Conservation (phyloP, 2,329 filamentous ascomycete species). For the Colletotrichum melonis region DNA sequence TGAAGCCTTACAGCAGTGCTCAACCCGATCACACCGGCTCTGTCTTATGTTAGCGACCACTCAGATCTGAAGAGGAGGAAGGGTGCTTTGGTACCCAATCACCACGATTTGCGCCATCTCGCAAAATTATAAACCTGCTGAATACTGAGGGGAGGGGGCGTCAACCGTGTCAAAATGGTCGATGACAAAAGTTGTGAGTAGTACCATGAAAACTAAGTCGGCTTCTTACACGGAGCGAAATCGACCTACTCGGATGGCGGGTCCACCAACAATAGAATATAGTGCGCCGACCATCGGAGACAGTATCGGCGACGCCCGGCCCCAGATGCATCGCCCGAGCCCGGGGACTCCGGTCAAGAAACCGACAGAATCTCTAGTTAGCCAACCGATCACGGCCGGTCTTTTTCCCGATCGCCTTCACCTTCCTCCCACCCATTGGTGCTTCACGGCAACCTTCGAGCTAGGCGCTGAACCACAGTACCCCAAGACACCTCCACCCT, state of each 20-base stretch:
- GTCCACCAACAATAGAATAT: neutral
- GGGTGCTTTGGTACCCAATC: slow-evolving; percentile 22
- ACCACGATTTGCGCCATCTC: slow-evolving; percentile 29
- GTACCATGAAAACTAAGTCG: neutral
- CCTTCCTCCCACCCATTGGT: neutral
- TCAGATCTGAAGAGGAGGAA: neutral
- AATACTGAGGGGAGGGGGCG: neutral
- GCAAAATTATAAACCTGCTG: neutral
- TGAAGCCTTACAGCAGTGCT: slow-evolving; percentile 60
- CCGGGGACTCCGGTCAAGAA: neutral
- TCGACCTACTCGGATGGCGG: neutral
- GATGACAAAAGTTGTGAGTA: neutral
- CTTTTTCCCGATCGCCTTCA: neutral
- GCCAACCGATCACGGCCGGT: slow-evolving; percentile 13
- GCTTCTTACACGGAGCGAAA: neutral
- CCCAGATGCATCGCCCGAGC: neutral
- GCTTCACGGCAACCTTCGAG: neutral
- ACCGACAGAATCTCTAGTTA: neutral
- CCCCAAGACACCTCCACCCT: neutral
- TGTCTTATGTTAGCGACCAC: slow-evolving; percentile 39
- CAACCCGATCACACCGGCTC: slow-evolving; percentile 65
- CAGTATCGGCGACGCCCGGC: neutral
- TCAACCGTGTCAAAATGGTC: neutral
- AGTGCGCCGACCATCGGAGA: slow-evolving; percentile 25
- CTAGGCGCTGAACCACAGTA: neutral